These are phyloP conservation scores for Pyrrhoderma noxium DNA, from an alignment of 1,284 basidiomycete genomes.

Conservation along the genomic window DNA sequence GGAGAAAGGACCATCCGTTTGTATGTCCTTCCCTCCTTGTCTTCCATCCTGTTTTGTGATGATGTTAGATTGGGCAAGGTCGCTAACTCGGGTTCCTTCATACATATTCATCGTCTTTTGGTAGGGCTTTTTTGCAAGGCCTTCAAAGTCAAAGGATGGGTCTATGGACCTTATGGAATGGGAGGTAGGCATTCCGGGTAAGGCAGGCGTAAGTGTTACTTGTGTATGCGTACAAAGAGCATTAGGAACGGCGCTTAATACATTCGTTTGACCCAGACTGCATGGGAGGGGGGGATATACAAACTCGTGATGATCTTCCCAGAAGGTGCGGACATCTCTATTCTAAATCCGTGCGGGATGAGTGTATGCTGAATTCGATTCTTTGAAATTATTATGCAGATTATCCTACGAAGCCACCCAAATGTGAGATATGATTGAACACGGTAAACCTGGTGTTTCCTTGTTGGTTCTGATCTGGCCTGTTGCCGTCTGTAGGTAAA, in stretches of 20 bases:
- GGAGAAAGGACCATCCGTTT: conserved; percentile 98
- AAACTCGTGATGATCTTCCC: conserved; percentile 93
- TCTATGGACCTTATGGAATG: conserved; percentile 96
- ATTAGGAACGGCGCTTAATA: too few relatives aligned
- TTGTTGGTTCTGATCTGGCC: too few relatives aligned
- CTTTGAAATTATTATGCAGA: conserved; percentile 39
- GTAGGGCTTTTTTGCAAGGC: conserved; percentile 97
- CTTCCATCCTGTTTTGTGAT: conserved; percentile 6
- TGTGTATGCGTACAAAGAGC: too few relatives aligned
- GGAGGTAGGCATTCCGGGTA: conserved; percentile 96
- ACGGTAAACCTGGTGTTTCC: too few relatives aligned
- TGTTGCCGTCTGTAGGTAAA: conserved; percentile 60
- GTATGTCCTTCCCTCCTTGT: conserved; percentile 46
- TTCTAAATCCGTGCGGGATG: neutral
- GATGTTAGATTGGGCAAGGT: neutral
- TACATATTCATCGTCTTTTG: neutral
- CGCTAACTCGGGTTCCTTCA: too few relatives aligned
- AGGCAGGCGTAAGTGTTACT: conserved; percentile 55
- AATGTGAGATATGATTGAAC: conserved; percentile 53
- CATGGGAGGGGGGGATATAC: conserved; percentile 95
- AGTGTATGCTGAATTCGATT: neutral
- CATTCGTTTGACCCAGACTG: conserved; percentile 51
- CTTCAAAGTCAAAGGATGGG: conserved; percentile 83
- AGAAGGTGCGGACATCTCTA: conserved; percentile 57
- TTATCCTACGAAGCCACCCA: conserved; percentile 93